These are phyloP conservation scores for Mycena galericulata DNA, from an alignment of 768 basidiomycete genomes.

Conservation along the genomic window DNA sequence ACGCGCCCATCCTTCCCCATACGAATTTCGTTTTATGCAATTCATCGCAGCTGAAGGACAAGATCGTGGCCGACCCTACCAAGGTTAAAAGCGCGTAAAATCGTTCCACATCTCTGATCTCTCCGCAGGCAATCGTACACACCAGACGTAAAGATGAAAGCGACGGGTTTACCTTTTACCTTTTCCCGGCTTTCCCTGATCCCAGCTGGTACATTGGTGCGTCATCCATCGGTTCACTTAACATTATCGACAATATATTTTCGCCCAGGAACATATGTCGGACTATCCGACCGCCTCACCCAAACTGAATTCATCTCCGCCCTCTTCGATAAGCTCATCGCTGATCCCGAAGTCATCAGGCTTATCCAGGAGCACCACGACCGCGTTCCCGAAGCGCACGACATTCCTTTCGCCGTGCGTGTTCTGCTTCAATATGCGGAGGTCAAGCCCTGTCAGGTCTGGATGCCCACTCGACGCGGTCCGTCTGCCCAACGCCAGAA, in stretches of 20 bases:
- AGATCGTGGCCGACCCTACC: too few relatives aligned
- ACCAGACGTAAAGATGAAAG: too few relatives aligned
- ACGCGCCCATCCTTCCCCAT: too few relatives aligned
- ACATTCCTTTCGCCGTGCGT: conserved; percentile 5
- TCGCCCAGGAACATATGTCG: not conserved
- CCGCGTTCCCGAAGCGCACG: not conserved
- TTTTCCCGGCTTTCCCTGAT: too few relatives aligned
- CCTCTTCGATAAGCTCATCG: conserved; percentile 11
- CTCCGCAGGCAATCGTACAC: too few relatives aligned
- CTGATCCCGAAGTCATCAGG: not conserved
- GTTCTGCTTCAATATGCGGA: conserved; percentile 3
- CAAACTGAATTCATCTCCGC: not conserved
- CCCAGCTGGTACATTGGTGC: too few relatives aligned
- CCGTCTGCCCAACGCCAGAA: not conserved
- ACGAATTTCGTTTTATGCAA: too few relatives aligned
- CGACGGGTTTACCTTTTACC: too few relatives aligned
- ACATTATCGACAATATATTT: not conserved
- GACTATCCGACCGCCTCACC: conserved; percentile 10
- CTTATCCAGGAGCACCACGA: conserved; percentile 14
- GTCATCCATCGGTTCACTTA: not conserved
- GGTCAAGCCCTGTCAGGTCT: conserved; percentile 3
- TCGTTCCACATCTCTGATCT: not conserved
- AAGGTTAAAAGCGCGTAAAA: not conserved
- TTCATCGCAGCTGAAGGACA: too few relatives aligned
- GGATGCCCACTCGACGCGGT: not conserved